A percentile compares a stretch with the other conserved stretches of the same genome.
These are phyloP conservation scores for Crithidia bombi DNA, from an alignment of 208 protist genomes.

Conservation along the genomic window DNA sequence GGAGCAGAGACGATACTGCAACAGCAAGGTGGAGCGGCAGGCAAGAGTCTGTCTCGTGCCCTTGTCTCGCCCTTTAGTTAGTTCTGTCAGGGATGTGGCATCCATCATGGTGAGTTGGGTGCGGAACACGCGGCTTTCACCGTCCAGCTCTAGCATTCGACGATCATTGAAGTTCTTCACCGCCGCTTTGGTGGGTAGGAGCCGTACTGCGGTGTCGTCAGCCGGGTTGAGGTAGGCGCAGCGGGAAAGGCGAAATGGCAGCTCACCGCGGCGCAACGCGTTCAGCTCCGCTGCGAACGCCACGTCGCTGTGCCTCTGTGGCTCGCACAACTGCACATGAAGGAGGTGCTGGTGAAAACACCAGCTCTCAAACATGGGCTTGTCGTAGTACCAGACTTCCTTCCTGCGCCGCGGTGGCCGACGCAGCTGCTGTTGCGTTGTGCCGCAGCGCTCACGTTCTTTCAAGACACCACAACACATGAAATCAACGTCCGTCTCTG, in stretches of 20 bases:
- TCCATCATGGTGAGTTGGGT: constrained; percentile 39
- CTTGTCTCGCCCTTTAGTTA: not conserved
- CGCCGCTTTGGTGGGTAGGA: constrained; percentile 63
- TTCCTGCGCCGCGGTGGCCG: not conserved
- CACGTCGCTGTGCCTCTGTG: constrained; percentile 55
- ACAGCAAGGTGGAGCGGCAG: constrained; percentile 12
- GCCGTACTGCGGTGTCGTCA: constrained; percentile 63
- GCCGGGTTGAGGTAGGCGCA: constrained; percentile 61
- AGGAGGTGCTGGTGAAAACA: constrained; percentile 67
- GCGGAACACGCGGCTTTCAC: constrained; percentile 47
- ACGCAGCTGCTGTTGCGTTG: not conserved
- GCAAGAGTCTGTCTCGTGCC: not conserved
- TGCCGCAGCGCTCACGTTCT: no score
- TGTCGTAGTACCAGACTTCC: constrained; percentile 43
- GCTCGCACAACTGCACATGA: constrained; percentile 62
- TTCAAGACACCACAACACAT: no score
- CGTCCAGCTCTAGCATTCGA: constrained; percentile 71
- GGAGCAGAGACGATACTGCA: constrained; percentile 19
- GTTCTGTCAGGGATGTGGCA: not conserved
- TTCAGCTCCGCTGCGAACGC: constrained; percentile 72
- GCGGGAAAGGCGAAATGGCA: constrained; percentile 66
- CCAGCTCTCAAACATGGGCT: constrained; percentile 70
- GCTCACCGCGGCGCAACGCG: constrained; percentile 56
- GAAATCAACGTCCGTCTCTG: no score
- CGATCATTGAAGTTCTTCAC: constrained; percentile 75